Evolutionary conservation across 208 protist genomes (phyloP).

Genomic region (Trypanosoma avium): DNA sequence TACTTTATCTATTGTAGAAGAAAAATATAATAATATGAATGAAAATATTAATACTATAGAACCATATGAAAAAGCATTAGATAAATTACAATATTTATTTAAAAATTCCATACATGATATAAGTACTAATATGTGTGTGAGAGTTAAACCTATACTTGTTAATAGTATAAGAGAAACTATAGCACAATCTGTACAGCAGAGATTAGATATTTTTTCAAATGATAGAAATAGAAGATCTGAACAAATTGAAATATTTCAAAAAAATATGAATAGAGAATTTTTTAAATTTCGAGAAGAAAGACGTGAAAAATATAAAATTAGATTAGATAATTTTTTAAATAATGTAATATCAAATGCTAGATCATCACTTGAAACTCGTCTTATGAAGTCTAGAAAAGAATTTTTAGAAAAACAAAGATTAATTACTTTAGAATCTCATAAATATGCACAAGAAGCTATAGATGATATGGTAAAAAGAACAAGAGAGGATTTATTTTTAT

Average conservation of each 20-base stretch:
- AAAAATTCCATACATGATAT: slow-evolving; percentile 29
- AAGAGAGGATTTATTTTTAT: slow-evolving; percentile 4
- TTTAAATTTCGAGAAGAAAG: slow-evolving; percentile 24
- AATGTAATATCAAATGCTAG: slow-evolving; percentile 3
- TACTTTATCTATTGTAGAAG: slow-evolving; percentile 13
- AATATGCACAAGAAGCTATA: slow-evolving; percentile 7
- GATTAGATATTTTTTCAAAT: slow-evolving; percentile 36
- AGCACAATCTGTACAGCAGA: slow-evolving; percentile 35
- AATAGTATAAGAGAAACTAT: slow-evolving; percentile 37
- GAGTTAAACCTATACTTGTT: slow-evolving; percentile 42
- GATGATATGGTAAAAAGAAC: slow-evolving; percentile 11
- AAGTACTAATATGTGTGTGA: slow-evolving; percentile 30
- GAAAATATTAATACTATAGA: slow-evolving; percentile 4
- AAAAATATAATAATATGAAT: slow-evolving; percentile 31
- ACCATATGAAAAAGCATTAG: slow-evolving; percentile 22
- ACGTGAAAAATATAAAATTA: slow-evolving; percentile 6
- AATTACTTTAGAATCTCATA: slow-evolving; percentile 9
- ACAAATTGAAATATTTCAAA: slow-evolving; percentile 17
- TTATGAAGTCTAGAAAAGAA: slow-evolving; percentile 3
- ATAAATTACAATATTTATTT: slow-evolving; percentile 30
- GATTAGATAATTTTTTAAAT: slow-evolving; percentile 35
- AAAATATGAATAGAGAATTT: slow-evolving; percentile 28
- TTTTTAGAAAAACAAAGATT: slow-evolving; percentile 17
- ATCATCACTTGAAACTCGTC: slow-evolving; percentile 21
- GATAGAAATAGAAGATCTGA: slow-evolving; percentile 28